Conservation (phyloP, 352 stramenopile species). For the Pythium chondricola region DNA sequence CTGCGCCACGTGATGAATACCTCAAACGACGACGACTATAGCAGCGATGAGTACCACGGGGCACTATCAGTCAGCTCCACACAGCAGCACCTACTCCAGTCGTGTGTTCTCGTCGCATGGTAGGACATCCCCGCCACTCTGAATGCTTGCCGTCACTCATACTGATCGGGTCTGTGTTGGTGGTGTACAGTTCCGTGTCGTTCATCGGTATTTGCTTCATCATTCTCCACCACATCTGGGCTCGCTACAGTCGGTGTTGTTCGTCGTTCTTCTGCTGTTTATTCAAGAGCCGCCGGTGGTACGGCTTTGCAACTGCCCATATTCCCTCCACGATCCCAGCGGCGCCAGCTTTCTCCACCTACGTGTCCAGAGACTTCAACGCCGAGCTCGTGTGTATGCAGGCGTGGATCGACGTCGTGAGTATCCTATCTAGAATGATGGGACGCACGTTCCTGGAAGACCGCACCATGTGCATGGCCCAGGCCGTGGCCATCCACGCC, state of each 20-base stretch:
- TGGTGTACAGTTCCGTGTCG: constrained; percentile 50
- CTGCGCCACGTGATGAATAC: no score
- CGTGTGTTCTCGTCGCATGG: no score
- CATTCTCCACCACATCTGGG: constrained; percentile 50
- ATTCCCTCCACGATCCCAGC: background rate
- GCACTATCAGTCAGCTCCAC: no score
- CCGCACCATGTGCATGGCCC: constrained; percentile 36
- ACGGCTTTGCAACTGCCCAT: background rate
- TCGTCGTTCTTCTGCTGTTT: constrained; percentile 4
- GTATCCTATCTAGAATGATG: constrained; percentile 44
- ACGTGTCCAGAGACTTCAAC: constrained; percentile 37
- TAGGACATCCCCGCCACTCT: no score
- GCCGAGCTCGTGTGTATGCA: constrained; percentile 63
- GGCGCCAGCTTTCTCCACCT: background rate
- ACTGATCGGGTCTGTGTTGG: no score
- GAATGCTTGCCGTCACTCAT: no score
- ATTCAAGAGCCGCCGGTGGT: constrained; percentile 1
- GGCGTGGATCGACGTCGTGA: constrained; percentile 60
- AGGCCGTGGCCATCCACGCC: constrained; percentile 54
- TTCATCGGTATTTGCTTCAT: constrained; percentile 60
- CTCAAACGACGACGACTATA: no score
- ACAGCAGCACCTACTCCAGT: no score
- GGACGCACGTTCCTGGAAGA: constrained; percentile 41
- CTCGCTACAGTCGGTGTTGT: constrained; percentile 18
- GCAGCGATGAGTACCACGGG: no score